phyloP scores from a whole-genome alignment of 1,139 yeast species.

The Suhomyces chickasaworum region DNA sequence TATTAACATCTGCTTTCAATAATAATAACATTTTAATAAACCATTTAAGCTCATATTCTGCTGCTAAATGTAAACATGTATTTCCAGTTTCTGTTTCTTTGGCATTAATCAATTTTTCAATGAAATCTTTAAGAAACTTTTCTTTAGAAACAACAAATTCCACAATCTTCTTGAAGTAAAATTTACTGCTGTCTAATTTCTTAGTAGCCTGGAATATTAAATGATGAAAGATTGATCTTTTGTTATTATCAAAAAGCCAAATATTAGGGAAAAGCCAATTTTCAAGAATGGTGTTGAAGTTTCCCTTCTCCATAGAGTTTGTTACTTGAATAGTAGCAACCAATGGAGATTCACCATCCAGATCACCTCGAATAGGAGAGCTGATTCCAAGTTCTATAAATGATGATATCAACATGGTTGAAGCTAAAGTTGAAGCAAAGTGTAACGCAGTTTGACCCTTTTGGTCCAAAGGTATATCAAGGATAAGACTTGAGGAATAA shows the following conservation, averaged over 20 bases:
- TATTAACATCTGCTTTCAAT: conserved; percentile 79
- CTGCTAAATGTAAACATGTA: conserved; percentile 86
- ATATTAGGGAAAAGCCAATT: conserved; percentile 43
- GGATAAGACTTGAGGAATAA: conserved; percentile 16
- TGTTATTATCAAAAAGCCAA: conserved; percentile 38
- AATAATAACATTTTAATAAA: conserved; percentile 79
- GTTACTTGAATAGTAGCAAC: conserved; percentile 46
- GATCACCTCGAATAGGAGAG: conserved; percentile 46
- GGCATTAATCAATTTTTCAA: conserved; percentile 67
- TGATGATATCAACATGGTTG: conserved; percentile 38
- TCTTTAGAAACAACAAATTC: conserved; percentile 73
- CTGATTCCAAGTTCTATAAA: conserved; percentile 40
- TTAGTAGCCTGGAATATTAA: conserved; percentile 32
- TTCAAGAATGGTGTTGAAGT: conserved; percentile 35
- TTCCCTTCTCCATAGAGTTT: conserved; percentile 49
- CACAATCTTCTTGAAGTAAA: conserved; percentile 72
- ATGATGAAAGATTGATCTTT: conserved; percentile 42
- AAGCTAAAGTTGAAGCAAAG: conserved; percentile 49
- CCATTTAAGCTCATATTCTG: conserved; percentile 80
- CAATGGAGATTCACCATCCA: conserved; percentile 44
- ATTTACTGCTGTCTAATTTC: conserved; percentile 47
- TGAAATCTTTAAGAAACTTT: conserved; percentile 60
- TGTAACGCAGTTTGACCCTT: conserved; percentile 50
- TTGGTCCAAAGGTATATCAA: conserved; percentile 45
- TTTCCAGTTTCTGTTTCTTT: conserved; percentile 81